Evolutionary conservation across 1,284 basidiomycete species (phyloP).

Genomic region (Blastosporella zonata): DNA sequence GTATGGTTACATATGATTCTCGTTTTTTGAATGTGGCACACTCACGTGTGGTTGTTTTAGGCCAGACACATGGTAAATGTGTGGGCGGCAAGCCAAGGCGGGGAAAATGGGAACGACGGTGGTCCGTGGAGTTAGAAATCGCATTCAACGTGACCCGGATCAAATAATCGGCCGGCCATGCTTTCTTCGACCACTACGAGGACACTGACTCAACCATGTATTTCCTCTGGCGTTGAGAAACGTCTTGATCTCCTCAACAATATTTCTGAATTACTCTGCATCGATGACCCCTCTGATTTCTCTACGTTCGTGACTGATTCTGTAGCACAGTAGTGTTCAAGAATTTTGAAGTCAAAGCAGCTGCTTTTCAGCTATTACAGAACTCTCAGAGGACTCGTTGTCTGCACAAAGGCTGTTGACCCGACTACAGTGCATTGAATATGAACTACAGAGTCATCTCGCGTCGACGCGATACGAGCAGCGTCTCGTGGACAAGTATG

Average conservation of each 20-base stretch:
- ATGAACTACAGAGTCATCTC: constrained; percentile 35
- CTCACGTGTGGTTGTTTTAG: constrained; percentile 4
- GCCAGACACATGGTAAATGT: constrained; percentile 12
- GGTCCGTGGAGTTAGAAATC: no score
- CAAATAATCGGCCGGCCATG: no score
- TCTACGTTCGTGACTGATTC: constrained; percentile 1
- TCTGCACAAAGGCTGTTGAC: constrained; percentile 30
- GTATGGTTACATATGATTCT: constrained; percentile 21
- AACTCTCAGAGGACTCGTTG: constrained; percentile 32
- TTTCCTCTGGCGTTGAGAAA: constrained; percentile 6
- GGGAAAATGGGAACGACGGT: no score
- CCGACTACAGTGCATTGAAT: constrained; percentile 32
- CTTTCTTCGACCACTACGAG: no score
- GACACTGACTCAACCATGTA: constrained; percentile 3
- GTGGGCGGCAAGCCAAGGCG: background rate
- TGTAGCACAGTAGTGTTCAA: background rate
- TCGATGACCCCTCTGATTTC: constrained; percentile 19
- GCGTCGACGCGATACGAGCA: constrained; percentile 32
- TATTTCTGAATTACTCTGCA: constrained; percentile 19
- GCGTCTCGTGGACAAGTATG: constrained; percentile 34
- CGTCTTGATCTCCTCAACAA: constrained; percentile 16
- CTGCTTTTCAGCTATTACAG: constrained; percentile 34
- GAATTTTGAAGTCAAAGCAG: constrained; percentile 22
- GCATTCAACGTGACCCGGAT: no score
- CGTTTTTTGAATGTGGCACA: background rate